Conservation (phyloP, 441 rosid species). For the Breynia disticha region DNA sequence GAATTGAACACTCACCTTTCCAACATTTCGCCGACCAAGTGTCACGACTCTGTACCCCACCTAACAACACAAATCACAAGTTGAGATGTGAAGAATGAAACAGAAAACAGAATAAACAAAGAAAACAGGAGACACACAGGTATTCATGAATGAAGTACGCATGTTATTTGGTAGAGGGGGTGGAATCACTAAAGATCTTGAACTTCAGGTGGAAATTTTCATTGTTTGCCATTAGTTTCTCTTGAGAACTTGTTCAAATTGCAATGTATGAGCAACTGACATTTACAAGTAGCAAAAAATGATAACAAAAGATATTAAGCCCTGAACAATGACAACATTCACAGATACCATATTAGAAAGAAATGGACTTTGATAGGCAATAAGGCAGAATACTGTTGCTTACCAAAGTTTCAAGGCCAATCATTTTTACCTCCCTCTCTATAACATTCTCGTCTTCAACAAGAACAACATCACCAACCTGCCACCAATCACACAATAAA, state of each 20-base stretch:
- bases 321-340: not conserved
- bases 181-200: not conserved
- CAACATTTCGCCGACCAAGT: conserved; percentile 46
- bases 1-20: conserved; percentile 43
- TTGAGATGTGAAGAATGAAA: conserved; percentile 13
- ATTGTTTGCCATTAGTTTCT: not conserved
- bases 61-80: conserved; percentile 32
- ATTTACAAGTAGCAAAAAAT: not conserved
- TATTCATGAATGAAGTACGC: too few species aligned
- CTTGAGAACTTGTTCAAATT: not conserved
- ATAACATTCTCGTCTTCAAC: conserved; percentile 53
- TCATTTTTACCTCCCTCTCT: conserved; percentile 53
- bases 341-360: not conserved
- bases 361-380: not conserved
- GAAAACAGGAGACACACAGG: too few species aligned
- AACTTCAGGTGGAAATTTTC: not conserved
- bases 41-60: conserved; percentile 81
- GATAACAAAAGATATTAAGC: too few species aligned
- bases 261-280: not conserved
- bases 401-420: conserved; percentile 82
- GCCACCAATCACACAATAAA: conserved; percentile 12
- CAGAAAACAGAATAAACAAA: not conserved
- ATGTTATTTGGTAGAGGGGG: too few species aligned
- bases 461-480: conserved; percentile 91
- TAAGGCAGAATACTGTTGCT: conserved; percentile 9